These are phyloP conservation scores for Leishmania lainsoni DNA, from an alignment of 208 protist species.

Conservation along the genomic window DNA sequence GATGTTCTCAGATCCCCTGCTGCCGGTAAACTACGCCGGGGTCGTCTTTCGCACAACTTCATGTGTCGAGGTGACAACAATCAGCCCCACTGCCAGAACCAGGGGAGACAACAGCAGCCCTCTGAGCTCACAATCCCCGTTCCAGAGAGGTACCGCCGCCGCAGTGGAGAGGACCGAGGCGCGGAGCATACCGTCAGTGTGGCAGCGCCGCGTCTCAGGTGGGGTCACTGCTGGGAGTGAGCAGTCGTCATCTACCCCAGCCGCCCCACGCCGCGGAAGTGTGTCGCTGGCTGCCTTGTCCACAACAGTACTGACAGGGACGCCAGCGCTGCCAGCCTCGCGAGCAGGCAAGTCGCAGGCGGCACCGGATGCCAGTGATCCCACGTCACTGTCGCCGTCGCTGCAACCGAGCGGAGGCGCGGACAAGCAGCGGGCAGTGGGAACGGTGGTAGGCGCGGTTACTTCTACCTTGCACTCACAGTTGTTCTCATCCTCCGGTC, in stretches of 20 bases:
- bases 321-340: background rate
- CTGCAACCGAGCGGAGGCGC: background rate
- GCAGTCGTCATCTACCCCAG: background rate
- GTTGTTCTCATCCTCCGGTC: conserved; percentile 6
- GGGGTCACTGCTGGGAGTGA: background rate
- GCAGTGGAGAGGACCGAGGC: background rate
- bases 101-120: background rate
- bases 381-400: background rate
- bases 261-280: background rate
- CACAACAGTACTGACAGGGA: background rate
- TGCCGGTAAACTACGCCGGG: conserved; percentile 14
- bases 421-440: background rate
- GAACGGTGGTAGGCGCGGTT: background rate
- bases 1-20: background rate
- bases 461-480: background rate
- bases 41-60: conserved; percentile 5
- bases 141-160: background rate
- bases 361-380: background rate
- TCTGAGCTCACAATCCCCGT: background rate
- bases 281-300: conserved; percentile 4
- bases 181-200: background rate
- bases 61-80: conserved; percentile 5
- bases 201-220: conserved; percentile 9
- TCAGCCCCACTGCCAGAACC: background rate
- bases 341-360: background rate